A percentile compares a stretch with the other conserved stretches of the same genome.
These are phyloP conservation scores for Melocanna baccifera DNA, from an alignment of 176 grass and related monocot genomes.

Conservation along the genomic window DNA sequence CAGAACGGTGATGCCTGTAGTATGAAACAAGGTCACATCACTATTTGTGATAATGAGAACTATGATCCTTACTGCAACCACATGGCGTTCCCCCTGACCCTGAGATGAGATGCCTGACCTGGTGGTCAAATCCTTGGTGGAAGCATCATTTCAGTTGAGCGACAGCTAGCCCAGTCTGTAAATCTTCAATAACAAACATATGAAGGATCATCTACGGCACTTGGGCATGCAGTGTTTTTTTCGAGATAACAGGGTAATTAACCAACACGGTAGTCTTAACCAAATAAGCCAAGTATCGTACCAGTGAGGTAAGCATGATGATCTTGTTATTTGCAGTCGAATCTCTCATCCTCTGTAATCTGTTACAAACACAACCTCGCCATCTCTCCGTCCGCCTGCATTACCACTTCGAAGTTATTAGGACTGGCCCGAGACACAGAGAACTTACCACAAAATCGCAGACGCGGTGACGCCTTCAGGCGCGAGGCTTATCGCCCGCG, in stretches of 20 bases:
- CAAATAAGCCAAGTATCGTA: background rate
- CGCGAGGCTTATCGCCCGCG: background rate
- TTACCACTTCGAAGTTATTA: background rate
- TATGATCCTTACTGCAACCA: background rate
- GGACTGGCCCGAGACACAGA: background rate
- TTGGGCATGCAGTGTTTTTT: background rate
- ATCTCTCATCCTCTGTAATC: background rate
- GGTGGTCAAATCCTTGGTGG: background rate
- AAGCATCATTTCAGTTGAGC: background rate
- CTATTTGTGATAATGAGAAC: background rate
- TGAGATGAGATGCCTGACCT: background rate
- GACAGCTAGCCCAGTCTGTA: background rate
- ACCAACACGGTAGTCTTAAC: background rate
- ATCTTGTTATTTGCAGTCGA: background rate
- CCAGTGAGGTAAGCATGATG: background rate
- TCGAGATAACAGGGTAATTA: background rate
- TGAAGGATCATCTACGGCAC: background rate
- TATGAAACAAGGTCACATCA: background rate
- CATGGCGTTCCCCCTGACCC: background rate
- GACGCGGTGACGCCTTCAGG: conserved; percentile 14
- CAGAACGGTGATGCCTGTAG: background rate
- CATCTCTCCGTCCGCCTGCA: background rate
- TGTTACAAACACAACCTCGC: background rate
- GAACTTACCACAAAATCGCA: conserved; percentile 32
- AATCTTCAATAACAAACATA: background rate